A percentile compares a stretch with the other conserved stretches of the same genome.
phyloP scores from a whole-genome alignment of 164 flowering plant genomes.

The Vitis riparia region DNA sequence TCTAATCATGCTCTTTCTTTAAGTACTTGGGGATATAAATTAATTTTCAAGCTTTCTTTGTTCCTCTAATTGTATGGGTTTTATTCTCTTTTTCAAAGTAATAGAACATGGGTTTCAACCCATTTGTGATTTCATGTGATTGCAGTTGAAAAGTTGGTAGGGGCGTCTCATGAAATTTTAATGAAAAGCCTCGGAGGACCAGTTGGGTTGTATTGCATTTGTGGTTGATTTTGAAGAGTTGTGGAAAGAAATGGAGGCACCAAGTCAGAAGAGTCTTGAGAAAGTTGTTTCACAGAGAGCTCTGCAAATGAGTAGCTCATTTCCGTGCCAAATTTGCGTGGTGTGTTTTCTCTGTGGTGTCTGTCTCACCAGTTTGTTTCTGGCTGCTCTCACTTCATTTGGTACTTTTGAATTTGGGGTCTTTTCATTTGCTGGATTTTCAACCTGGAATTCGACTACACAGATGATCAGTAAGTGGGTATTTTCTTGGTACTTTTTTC shows the following conservation, averaged over 20 bases:
- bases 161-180: not conserved
- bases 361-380: slow-evolving; percentile 68
- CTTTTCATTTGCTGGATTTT: slow-evolving; percentile 34
- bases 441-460: slow-evolving; percentile 38
- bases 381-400: slow-evolving; percentile 62
- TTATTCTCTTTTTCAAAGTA: no score
- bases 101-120: no score
- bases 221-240: slow-evolving; percentile 2
- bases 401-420: slow-evolving; percentile 41
- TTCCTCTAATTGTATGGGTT: no score
- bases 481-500: not conserved
- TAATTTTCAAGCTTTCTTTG: not conserved
- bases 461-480: slow-evolving; percentile 38
- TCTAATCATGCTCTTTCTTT: not conserved
- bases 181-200: not conserved
- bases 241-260: slow-evolving; percentile 34
- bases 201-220: not conserved
- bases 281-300: slow-evolving; percentile 82
- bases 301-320: slow-evolving; percentile 76
- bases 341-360: slow-evolving; percentile 84
- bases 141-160: slow-evolving; percentile 3
- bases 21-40: not conserved
- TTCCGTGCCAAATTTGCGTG: slow-evolving; percentile 85
- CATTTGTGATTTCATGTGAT: slow-evolving; percentile 14
- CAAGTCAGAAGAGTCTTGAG: slow-evolving; percentile 57